Conservation (phyloP, 176 grass and related monocot species). For the Olyra latifolia region DNA sequence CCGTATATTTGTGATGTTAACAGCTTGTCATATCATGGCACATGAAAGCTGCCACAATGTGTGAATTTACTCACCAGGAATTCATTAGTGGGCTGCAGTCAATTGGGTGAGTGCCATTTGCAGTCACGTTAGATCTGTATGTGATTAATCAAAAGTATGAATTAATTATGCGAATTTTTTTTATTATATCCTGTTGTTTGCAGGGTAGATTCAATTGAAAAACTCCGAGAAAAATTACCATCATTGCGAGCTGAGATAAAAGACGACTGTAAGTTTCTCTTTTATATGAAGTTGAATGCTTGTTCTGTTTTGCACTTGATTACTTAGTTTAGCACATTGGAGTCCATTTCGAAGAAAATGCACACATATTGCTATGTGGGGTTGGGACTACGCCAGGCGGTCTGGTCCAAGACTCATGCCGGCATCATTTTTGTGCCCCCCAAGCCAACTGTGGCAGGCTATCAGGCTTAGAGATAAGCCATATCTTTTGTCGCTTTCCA, state of each 20-base stretch:
- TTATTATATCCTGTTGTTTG: constrained; percentile 35
- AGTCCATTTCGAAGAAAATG: neutral
- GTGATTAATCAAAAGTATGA: neutral
- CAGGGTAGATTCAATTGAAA: constrained; percentile 94
- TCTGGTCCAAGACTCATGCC: too few relatives aligned
- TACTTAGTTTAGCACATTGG: neutral
- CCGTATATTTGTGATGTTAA: constrained; percentile 32
- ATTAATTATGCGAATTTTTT: constrained; percentile 4
- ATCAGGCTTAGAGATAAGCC: too few relatives aligned
- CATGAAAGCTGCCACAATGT: constrained; percentile 99
- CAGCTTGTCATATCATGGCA: constrained; percentile 99
- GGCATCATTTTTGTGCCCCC: too few relatives aligned
- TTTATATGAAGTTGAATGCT: constrained; percentile 12
- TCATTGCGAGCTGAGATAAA: constrained; percentile 84
- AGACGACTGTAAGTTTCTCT: constrained; percentile 73
- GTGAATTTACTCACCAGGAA: constrained; percentile 94
- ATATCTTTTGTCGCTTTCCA: too few relatives aligned
- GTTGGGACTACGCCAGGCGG: too few relatives aligned
- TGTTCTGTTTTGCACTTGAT: neutral
- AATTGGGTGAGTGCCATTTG: constrained; percentile 66
- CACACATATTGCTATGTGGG: neutral
- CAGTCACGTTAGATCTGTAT: constrained; percentile 10
- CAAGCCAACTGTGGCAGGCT: too few relatives aligned
- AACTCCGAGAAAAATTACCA: constrained; percentile 85
- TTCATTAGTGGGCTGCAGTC: constrained; percentile 90